Evolutionary conservation across 495 filamentous ascomycete species (phyloP), one percentile per base, ranked within the genome.

Genomic region (Tuber borchii): DNA sequence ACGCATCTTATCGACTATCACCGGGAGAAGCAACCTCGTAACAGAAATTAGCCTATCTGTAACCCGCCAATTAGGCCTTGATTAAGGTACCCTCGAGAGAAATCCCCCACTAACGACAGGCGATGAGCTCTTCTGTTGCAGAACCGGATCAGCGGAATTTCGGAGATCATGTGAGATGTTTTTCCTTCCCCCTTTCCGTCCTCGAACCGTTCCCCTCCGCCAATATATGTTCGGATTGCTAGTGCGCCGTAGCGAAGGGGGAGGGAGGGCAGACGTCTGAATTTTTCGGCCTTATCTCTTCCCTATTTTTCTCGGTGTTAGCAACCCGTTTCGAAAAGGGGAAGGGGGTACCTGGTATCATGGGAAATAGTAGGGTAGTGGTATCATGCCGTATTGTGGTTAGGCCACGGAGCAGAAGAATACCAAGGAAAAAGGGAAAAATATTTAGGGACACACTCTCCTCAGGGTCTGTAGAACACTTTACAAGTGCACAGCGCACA

Each of bases 261-360:
- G 34, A 16, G 46, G 48, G 48, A 65, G 20, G 34, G 56, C 2
- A 65, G 56, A 65, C 14, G 56, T 26, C 56, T 65, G 14, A 65
- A 34, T 65, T 65, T 65, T 65, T 65, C 56, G 56, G 56, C 56
- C 56, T 65, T 34, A 65, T 65, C 56, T 65, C 17, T 34, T 65
- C 31, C 26, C 56, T 65, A 4, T 65, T 65, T 34, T 17, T 5
- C 34, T 14, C 2, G 31, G 31, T 65, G 56, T 19, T 34, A 65
- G 31, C 56, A 65, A 65, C 34, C 31, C 26, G 26, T 34, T 65
- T 65, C 6, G 14, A 34, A 65, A 65, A 34, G 14, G 56, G 56
- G 26, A 16, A 19, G 26, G 56, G n/a, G 26, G 56, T 26, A 12
- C 31, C 56, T 1, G 56, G 26, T 31, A 19, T 65, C 14, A 26